Evolutionary conservation across 2,329 filamentous ascomycete genomes (phyloP), one percentile per base, ranked within the genome.

Genomic region (Neonectria sp.): DNA sequence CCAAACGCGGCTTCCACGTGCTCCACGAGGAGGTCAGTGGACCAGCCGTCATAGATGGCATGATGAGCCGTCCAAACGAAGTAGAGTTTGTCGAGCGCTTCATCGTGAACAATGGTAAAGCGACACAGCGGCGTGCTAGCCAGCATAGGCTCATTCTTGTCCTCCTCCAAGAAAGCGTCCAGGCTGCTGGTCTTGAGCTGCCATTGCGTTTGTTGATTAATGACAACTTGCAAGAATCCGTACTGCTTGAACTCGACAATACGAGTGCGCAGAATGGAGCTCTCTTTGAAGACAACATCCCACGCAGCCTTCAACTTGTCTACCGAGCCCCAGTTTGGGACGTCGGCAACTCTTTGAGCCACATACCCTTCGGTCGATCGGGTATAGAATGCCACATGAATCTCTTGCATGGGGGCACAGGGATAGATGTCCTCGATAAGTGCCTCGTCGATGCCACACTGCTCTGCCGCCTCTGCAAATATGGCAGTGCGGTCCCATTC

Each of bases 401-500:
- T 85, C 72, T 87, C 86, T 64, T 89, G 87, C 17, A 87, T 78
- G 0, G 86, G 82, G 0, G 86, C 85, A 72, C 86, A 87, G 2
- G 86, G 86, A 56, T 87, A 89, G 0, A 87, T 78, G 56, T 89
- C 86, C 63, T 86, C 82, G 6, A 87, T 77, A 7, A 72, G 62
- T 0, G 70, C 56, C 4, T 73, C 57, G 65, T 76, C 80, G 0
- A 69, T 67, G 3, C 68, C 62, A 3, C 73, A 73, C 4, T 84
- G 82, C 3, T 67, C 56, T 12, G 78, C 76, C 2, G 83, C 82
- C 17, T 78, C 74, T 1, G 77, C 69, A 27, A 76, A 68, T 0
- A 79, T 67, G 70, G 81, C 82, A 6, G 74, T 68, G 2, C 74
- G 60, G 3, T 73, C 68, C 17, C 84, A 75, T 1, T 67, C 68